These are phyloP conservation scores for Podila minutissima DNA, from an alignment of 192 early-diverging fungal genomes.

Conservation along the genomic window DNA sequence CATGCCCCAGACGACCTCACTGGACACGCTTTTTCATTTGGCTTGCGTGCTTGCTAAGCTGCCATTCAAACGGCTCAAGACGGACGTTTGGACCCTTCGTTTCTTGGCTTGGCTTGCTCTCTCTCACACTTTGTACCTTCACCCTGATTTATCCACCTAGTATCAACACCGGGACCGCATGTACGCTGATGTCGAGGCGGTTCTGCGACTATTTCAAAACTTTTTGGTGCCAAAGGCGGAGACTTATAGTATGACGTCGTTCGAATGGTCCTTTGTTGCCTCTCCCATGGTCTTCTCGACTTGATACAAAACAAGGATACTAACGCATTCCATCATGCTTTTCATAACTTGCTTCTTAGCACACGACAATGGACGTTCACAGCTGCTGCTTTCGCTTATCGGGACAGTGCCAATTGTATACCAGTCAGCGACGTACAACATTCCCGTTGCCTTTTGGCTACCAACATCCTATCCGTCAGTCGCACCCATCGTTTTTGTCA, in stretches of 20 bases:
- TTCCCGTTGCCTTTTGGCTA: constrained; percentile 91
- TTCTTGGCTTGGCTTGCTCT: not conserved
- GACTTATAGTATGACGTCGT: constrained; percentile 68
- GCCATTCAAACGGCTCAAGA: not conserved
- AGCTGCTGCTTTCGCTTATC: constrained; percentile 82
- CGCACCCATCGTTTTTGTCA: constrained; percentile 87
- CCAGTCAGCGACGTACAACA: constrained; percentile 85
- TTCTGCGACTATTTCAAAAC: constrained; percentile 62
- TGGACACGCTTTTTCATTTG: not conserved
- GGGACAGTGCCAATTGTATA: constrained; percentile 92
- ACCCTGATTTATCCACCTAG: constrained; percentile 37
- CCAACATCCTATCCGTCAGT: constrained; percentile 83
- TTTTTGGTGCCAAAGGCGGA: constrained; percentile 72
- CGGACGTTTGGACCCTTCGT: not conserved
- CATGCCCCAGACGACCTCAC: not conserved
- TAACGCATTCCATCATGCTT: not conserved
- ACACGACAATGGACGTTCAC: constrained; percentile 64
- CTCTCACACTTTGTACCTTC: constrained; percentile 2
- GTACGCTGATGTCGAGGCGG: constrained; percentile 72
- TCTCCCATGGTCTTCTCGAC: not conserved
- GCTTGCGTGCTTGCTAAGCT: not conserved
- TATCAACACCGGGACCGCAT: constrained; percentile 70
- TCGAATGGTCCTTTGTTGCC: not conserved
- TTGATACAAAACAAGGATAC: not conserved
- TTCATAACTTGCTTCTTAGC: constrained; percentile 40